phyloP scores from a whole-genome alignment of 1,284 basidiomycete genomes.

The Mycena sp. region DNA sequence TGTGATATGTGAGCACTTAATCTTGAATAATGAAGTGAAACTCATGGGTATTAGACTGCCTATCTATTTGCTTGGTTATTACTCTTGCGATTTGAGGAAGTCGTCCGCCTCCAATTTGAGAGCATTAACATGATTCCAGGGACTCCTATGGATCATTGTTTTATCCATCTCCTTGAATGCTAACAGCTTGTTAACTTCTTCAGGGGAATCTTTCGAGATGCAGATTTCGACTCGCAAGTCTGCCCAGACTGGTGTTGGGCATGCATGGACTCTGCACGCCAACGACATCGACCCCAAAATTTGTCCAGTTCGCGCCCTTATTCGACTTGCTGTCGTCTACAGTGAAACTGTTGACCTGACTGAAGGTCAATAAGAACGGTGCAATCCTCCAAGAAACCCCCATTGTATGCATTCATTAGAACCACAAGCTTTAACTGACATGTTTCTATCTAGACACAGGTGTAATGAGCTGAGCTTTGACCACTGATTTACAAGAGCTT shows the following conservation, averaged over 20 bases:
- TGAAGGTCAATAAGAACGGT: conserved; percentile 19
- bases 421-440: not conserved
- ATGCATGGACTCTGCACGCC: conserved; percentile 26
- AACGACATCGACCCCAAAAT: conserved; percentile 29
- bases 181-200: not conserved
- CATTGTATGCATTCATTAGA: not conserved
- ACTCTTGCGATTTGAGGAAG: conserved; percentile 33
- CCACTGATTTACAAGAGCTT: conserved; percentile 31
- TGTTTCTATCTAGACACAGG: conserved; percentile 20
- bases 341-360: not conserved
- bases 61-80: conserved; percentile 36
- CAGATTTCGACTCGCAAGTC: conserved; percentile 17
- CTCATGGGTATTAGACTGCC: conserved; percentile 17
- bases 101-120: conserved; percentile 29
- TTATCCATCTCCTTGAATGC: not conserved
- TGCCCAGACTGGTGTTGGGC: conserved; percentile 24
- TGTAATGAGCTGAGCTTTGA: conserved; percentile 24
- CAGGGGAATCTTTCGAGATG: conserved; percentile 6
- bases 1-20: not conserved
- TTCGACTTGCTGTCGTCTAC: conserved; percentile 16
- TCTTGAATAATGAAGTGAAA: not conserved
- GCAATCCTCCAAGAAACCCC: conserved; percentile 17
- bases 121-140: too few relatives aligned
- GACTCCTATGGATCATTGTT: conserved; percentile 13
- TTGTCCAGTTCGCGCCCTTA: conserved; percentile 26